Percentiles rank a stretch among this genome's conserved stretches.
phyloP scores from a whole-genome alignment of 768 basidiomycete genomes.

The Melanogaster broomeanus region DNA sequence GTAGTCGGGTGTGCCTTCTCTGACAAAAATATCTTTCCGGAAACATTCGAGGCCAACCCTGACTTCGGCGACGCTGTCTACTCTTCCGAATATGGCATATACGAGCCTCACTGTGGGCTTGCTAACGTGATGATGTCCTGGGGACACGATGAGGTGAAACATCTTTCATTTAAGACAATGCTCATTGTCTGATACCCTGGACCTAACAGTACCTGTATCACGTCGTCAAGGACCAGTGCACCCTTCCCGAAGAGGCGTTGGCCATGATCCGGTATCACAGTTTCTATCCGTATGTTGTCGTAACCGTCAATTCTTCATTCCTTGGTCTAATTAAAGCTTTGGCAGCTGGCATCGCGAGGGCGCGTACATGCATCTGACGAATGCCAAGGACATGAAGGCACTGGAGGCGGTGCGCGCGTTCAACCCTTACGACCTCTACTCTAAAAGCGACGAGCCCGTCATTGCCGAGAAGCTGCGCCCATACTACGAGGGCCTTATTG shows the following conservation, averaged over 20 bases:
- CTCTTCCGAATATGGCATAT: slow-evolving; percentile 73
- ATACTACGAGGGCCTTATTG: slow-evolving; percentile 82
- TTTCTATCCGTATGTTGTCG: slow-evolving; percentile 73
- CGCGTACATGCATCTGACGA: slow-evolving; percentile 80
- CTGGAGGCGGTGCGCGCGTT: slow-evolving; percentile 81
- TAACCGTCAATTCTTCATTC: not conserved
- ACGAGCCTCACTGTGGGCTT: slow-evolving; percentile 76
- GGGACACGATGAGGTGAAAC: slow-evolving; percentile 85
- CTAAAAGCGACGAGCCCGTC: slow-evolving; percentile 77
- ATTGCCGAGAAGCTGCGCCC: slow-evolving; percentile 65
- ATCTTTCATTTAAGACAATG: slow-evolving; percentile 5
- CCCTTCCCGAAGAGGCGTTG: slow-evolving; percentile 77
- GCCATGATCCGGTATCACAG: slow-evolving; percentile 95
- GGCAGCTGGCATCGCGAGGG: slow-evolving; percentile 83
- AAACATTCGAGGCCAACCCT: slow-evolving; percentile 75
- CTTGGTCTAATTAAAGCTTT: slow-evolving; percentile 1
- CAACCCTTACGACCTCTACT: slow-evolving; percentile 95
- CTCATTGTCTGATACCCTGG: slow-evolving; percentile 6
- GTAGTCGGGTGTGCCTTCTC: slow-evolving; percentile 87
- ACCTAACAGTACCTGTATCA: slow-evolving; percentile 72
- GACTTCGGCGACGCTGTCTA: slow-evolving; percentile 66
- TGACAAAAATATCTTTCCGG: slow-evolving; percentile 79
- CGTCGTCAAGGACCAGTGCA: slow-evolving; percentile 80
- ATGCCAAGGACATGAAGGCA: slow-evolving; percentile 63
- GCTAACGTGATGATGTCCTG: slow-evolving; percentile 88